A percentile compares a stretch with the other conserved stretches of the same genome.
Evolutionary conservation across 2,329 filamentous ascomycete species (phyloP).

Genomic region (Fusarium drepaniforme): DNA sequence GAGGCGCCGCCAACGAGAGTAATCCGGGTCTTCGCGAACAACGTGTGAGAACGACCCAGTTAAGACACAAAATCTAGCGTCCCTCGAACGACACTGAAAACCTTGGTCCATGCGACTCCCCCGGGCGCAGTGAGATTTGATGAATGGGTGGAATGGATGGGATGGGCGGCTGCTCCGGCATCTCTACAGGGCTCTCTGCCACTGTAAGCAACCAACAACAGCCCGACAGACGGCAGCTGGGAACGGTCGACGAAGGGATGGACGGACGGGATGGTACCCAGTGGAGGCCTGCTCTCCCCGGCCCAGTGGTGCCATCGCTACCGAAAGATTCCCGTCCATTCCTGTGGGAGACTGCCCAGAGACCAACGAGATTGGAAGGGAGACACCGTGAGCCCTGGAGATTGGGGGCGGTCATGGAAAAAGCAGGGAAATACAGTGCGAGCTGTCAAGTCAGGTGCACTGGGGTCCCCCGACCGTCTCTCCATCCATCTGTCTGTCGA

Average conservation of each 20-base stretch:
- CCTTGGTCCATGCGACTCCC: not conserved
- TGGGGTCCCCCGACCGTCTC: not conserved
- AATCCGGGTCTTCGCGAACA: constrained; percentile 43
- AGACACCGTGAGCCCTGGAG: not conserved
- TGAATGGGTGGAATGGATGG: not conserved
- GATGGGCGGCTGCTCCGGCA: constrained; percentile 22
- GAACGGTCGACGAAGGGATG: not conserved
- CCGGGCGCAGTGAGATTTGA: constrained; percentile 7
- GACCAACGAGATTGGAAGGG: constrained; percentile 8
- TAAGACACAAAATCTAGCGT: not conserved
- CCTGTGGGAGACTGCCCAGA: constrained; percentile 6
- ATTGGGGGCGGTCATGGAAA: constrained; percentile 4
- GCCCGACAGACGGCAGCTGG: not conserved
- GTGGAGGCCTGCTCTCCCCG: constrained; percentile 24
- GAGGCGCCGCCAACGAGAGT: constrained; percentile 36
- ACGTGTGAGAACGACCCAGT: constrained; percentile 39
- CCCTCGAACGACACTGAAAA: constrained; percentile 26
- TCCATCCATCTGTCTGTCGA: not conserved
- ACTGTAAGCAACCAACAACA: constrained; percentile 7
- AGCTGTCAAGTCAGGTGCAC: constrained; percentile 2
- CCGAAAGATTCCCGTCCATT: constrained; percentile 26
- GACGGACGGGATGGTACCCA: not conserved
- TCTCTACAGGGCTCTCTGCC: constrained; percentile 29
- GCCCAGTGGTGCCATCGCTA: not conserved
- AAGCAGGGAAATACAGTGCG: constrained; percentile 19